Evolutionary conservation across 2,329 filamentous ascomycete genomes (phyloP), one percentile per base, ranked within the genome.

Genomic region (Verticillium nonalfalfae): DNA sequence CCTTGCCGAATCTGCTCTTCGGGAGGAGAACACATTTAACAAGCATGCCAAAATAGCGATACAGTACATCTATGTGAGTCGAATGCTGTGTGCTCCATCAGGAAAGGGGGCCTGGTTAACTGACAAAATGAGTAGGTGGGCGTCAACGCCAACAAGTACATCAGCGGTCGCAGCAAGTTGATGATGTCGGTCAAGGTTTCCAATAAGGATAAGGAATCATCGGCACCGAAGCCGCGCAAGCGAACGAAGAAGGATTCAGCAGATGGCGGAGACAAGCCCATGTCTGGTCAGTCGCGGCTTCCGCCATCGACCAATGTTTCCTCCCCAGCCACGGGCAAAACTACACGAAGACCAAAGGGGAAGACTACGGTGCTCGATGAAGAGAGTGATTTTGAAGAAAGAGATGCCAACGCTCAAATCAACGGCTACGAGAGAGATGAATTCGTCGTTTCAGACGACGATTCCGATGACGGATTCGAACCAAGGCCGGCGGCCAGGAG

Each of bases 1-100:
- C 10, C 77, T 91, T 7, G 84, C 84, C 5, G 90, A 96, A 69
- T 88, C 89, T 55, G 91, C 88, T 6, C 77, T 99, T 33, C 74
- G 73, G 14, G 92, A 97, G 74, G 78, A 88, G 38, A 90, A 91
- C 69, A 78, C 84, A 58, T 78, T 86, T 61, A 90, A 88, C 70
- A 76, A 72, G 64, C 78, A 76, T 54, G 78, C 78, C 56, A 85
- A 85, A 4, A 93, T 96, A 71, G 84, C 91, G 1, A 84, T 86
- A 59, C 86, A 90, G 66, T 97, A 97, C 71, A 80, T 93, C 57
- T 76, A 79, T 62, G 87, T 89, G 78, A 77, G 83, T 74, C 18
- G 36, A 31, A 31, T 31, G 26, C 26, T 33, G 45, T 15, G 9
- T 35, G n/a, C 34, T 33, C 36, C 7, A n/a, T 15, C 34, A 34